Evolutionary conservation across 2,329 filamentous ascomycete genomes (phyloP).

Genomic region (Myotisia sp.): DNA sequence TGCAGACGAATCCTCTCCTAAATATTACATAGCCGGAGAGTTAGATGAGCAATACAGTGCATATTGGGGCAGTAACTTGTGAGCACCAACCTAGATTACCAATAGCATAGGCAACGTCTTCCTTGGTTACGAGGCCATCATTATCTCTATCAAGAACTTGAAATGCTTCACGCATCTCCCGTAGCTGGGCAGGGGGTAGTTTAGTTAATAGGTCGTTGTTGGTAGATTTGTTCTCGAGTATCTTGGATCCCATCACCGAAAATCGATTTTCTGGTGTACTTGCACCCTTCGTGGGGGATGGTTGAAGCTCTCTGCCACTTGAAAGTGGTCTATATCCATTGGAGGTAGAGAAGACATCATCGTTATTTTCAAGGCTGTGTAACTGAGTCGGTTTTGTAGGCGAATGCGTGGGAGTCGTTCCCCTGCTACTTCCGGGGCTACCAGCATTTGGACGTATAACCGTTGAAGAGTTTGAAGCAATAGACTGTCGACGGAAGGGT

Average conservation of each 20-base stretch:
- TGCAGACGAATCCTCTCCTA: constrained; percentile 58
- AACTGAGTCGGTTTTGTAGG: constrained; percentile 36
- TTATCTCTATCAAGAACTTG: constrained; percentile 84
- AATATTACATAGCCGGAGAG: too few relatives aligned
- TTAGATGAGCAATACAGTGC: too few relatives aligned
- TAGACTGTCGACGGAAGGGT: constrained; percentile 51
- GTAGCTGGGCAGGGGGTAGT: constrained; percentile 65
- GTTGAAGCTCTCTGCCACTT: constrained; percentile 25
- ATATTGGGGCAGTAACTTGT: too few relatives aligned
- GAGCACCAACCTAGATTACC: constrained; percentile 57
- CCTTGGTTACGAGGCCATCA: constrained; percentile 65
- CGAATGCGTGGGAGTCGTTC: constrained; percentile 30
- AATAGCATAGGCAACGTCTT: constrained; percentile 79
- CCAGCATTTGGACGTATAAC: constrained; percentile 36
- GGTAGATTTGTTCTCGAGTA: constrained; percentile 15
- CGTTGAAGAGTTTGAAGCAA: constrained; percentile 39
- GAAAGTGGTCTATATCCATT: constrained; percentile 22
- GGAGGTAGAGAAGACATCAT: constrained; percentile 18
- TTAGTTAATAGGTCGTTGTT: constrained; percentile 12
- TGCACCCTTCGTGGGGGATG: constrained; percentile 27
- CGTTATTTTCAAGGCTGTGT: constrained; percentile 31
- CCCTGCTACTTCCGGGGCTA: constrained; percentile 32
- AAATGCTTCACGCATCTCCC: constrained; percentile 82
- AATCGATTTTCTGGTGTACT: constrained; percentile 16
- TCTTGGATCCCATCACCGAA: constrained; percentile 19